These are phyloP conservation scores for Yarrowia sp. DNA, from an alignment of 805 yeast species.

Conservation along the genomic window DNA sequence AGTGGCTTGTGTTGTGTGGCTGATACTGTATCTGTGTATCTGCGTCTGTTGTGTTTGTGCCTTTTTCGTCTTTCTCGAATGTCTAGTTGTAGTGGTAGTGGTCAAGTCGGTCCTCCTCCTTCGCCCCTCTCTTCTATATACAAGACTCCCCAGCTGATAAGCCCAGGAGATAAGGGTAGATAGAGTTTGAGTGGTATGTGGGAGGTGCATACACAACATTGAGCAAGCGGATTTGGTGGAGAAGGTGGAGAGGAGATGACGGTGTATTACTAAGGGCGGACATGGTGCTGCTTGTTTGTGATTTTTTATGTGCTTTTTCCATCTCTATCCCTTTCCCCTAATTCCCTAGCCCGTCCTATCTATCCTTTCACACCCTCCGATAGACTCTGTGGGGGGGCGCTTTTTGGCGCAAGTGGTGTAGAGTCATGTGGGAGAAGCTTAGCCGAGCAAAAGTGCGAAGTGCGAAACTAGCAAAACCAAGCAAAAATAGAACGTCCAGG, in stretches of 20 bases:
- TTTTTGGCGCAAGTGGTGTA: not conserved
- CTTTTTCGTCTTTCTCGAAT: too few relatives aligned
- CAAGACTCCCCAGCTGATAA: slow-evolving; percentile 27
- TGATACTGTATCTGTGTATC: too few relatives aligned
- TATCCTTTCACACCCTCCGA: too few relatives aligned
- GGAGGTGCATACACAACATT: slow-evolving; percentile 15
- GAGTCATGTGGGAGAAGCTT: slow-evolving; percentile 5
- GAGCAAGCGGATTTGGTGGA: not conserved
- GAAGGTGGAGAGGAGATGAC: not conserved
- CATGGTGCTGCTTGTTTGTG: not conserved
- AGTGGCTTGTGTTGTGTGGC: too few relatives aligned
- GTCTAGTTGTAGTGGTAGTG: too few relatives aligned
- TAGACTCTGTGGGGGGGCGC: slow-evolving; percentile 13
- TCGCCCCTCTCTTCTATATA: slow-evolving; percentile 8
- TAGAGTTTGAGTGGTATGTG: slow-evolving; percentile 36
- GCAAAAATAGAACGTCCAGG: not conserved
- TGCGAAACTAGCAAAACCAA: too few relatives aligned
- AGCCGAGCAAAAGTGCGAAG: not conserved
- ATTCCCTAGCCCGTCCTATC: too few relatives aligned
- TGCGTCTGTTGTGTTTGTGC: too few relatives aligned
- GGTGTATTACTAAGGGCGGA: not conserved
- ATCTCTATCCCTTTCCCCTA: too few relatives aligned
- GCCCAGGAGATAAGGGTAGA: slow-evolving; percentile 35
- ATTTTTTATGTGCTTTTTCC: not conserved
- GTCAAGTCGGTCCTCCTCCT: too few relatives aligned